Evolutionary conservation across 2,329 filamentous ascomycete genomes (phyloP), one percentile per base, ranked within the genome.

Genomic region (Cadophora malorum): DNA sequence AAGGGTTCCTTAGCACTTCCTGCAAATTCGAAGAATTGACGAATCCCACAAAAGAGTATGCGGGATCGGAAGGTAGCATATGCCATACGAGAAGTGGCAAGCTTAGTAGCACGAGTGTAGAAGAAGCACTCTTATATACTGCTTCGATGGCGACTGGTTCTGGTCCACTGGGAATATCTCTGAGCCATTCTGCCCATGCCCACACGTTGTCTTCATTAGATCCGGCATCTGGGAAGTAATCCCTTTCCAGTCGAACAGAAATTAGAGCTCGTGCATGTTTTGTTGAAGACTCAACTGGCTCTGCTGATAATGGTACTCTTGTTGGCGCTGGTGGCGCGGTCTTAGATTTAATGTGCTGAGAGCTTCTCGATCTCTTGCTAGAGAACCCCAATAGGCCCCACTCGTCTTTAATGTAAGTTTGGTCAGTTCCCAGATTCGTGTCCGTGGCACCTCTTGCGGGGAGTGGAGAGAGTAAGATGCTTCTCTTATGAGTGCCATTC

Each of bases 31-130:
- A 2, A 10, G 49, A 55, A 9, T 31, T 25, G 3, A 64, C 38
- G 14, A 64, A 64, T n/a, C 62, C 62, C 4, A 64, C 50, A 28
- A 64, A 64, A 10, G 49, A 25, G 25, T 64, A 70, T 23, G 65
- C 67, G 1, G 58, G 28, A 38, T 60, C 66, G 12, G 63, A 10
- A 8, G 67, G 67, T 1, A 69, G 31, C n/a, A 69, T 25, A 25
- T 66, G 45, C 67, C 63, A 69, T 1, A 66, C 31, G 14, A 53
- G 41, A 12, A 69, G 33, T n/a, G 67, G 64, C 52, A 69, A 33
- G 1, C 41, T 50, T 0, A 66, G 7, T 5, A 69, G 6, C 21
- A 69, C 19, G 6, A 69, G 58, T 2, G 67, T 65, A 12, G 67
- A 69, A 4, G 55, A 41, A 9, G 58, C 64, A 52, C 63, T 60